phyloP scores from a whole-genome alignment of 352 stramenopile genomes.

The Lagenidium sp. region DNA sequence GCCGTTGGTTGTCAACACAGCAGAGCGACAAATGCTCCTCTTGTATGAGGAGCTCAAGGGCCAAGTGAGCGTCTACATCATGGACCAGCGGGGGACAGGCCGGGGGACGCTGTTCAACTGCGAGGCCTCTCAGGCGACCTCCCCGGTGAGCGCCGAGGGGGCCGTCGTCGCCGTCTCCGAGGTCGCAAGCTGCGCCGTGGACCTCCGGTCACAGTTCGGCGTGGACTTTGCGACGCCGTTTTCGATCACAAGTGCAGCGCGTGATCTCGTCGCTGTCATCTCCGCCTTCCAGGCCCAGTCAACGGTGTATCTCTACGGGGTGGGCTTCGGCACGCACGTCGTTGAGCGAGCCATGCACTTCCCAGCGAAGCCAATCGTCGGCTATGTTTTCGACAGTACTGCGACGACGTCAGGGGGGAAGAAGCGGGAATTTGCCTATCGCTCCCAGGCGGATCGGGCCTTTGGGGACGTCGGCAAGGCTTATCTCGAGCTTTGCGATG shows the following conservation, averaged over 20 bases:
- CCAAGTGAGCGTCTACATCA: slow-evolving; percentile 15
- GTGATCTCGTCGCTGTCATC: slow-evolving; percentile 51
- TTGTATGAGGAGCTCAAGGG: slow-evolving; percentile 12
- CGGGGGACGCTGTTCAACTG: slow-evolving; percentile 16
- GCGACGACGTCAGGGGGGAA: slow-evolving; percentile 21
- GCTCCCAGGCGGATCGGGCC: slow-evolving; percentile 10
- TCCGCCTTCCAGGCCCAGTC: slow-evolving; percentile 27
- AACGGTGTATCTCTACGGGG: slow-evolving; percentile 47
- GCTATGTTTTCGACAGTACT: slow-evolving; percentile 53
- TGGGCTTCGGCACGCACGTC: slow-evolving; percentile 60
- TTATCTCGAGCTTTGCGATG: slow-evolving; percentile 39
- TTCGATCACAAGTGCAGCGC: slow-evolving; percentile 54
- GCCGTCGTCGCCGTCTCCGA: slow-evolving; percentile 5
- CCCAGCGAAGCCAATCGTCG: slow-evolving; percentile 27
- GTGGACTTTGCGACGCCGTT: slow-evolving; percentile 21
- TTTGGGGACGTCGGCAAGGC: slow-evolving; percentile 25
- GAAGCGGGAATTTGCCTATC: slow-evolving; percentile 11
- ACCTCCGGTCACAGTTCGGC: slow-evolving; percentile 6
- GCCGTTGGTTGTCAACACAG: not conserved
- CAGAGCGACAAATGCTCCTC: slow-evolving; percentile 10
- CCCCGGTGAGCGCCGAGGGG: not conserved
- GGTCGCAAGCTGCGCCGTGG: slow-evolving; percentile 4
- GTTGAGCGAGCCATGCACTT: slow-evolving; percentile 60
- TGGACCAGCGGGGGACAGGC: slow-evolving; percentile 19
- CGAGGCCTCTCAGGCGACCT: slow-evolving; percentile 7